phyloP scores from a whole-genome alignment of 768 basidiomycete genomes.

The Tubosaeta sp. region DNA sequence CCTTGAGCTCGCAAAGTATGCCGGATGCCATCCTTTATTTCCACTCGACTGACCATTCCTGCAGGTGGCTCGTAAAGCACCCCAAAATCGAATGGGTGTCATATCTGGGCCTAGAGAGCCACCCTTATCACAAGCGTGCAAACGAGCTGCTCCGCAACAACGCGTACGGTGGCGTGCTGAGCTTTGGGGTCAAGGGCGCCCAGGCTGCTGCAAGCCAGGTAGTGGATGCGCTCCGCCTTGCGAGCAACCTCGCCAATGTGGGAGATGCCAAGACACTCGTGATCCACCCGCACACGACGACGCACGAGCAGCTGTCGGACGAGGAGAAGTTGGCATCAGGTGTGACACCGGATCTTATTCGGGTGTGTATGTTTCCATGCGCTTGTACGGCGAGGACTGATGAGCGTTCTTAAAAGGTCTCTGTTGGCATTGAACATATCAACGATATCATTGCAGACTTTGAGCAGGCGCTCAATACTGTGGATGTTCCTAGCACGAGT shows the following conservation, averaged over 20 bases:
- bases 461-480: conserved; percentile 34
- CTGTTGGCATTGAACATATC: conserved; percentile 43
- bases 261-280: conserved; percentile 63
- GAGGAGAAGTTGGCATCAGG: conserved; percentile 48
- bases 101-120: conserved; percentile 65
- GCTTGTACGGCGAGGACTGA: too few species aligned
- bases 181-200: conserved; percentile 70
- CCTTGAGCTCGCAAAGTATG: conserved; percentile 43
- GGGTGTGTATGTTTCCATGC: conserved; percentile 33
- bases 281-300: conserved; percentile 56
- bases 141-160: conserved; percentile 47
- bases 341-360: conserved; percentile 53
- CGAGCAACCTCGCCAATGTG: conserved; percentile 71
- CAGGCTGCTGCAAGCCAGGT: conserved; percentile 48
- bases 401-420: conserved; percentile 24
- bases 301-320: conserved; percentile 51
- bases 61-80: conserved; percentile 56
- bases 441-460: conserved; percentile 48
- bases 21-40: not conserved
- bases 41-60: not conserved
- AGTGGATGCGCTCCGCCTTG: conserved; percentile 68
- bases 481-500: not conserved
- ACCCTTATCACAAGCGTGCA: conserved; percentile 58
- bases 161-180: conserved; percentile 70
- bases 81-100: conserved; percentile 71